Evolutionary conservation across 2,329 filamentous ascomycete genomes (phyloP).

Genomic region (Cladosporium sp.): DNA sequence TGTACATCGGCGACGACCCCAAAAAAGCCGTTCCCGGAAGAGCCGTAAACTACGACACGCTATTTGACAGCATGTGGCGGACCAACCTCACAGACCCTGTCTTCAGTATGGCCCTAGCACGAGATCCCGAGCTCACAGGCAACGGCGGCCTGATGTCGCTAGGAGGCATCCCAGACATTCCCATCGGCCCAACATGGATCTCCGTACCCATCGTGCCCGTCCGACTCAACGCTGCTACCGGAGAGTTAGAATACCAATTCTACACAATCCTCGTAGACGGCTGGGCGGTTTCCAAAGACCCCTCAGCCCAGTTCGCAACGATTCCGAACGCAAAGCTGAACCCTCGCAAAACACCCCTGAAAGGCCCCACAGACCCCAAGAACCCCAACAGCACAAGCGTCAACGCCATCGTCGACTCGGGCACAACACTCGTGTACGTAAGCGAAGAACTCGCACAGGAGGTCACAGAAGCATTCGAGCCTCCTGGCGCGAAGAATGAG

Average conservation of each 20-base stretch:
- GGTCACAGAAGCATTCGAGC: constrained; percentile 40
- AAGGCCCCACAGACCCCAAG: constrained; percentile 2
- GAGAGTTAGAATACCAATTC: constrained; percentile 32
- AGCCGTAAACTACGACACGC: constrained; percentile 40
- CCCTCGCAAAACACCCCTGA: constrained; percentile 6
- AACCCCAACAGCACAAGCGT: constrained; percentile 32
- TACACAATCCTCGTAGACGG: constrained; percentile 35
- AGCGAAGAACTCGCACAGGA: constrained; percentile 33
- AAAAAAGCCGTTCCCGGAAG: constrained; percentile 18
- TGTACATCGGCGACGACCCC: constrained; percentile 30
- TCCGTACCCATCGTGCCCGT: constrained; percentile 32
- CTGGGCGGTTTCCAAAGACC: constrained; percentile 24
- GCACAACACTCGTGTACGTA: constrained; percentile 39
- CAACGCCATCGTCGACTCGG: constrained; percentile 42
- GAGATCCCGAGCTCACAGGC: constrained; percentile 18
- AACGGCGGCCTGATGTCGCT: constrained; percentile 44
- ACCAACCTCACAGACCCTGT: constrained; percentile 39
- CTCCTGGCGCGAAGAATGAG: constrained; percentile 30
- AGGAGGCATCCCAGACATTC: constrained; percentile 46
- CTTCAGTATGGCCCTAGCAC: constrained; percentile 46
- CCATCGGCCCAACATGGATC: constrained; percentile 31
- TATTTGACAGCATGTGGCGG: constrained; percentile 49
- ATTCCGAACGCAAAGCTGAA: constrained; percentile 15
- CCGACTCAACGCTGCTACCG: constrained; percentile 23
- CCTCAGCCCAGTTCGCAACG: constrained; percentile 23